A percentile compares a stretch with the other conserved stretches of the same genome.
phyloP scores from a whole-genome alignment of 192 early-diverging fungal species.

The Rhizophlyctis rosea region DNA sequence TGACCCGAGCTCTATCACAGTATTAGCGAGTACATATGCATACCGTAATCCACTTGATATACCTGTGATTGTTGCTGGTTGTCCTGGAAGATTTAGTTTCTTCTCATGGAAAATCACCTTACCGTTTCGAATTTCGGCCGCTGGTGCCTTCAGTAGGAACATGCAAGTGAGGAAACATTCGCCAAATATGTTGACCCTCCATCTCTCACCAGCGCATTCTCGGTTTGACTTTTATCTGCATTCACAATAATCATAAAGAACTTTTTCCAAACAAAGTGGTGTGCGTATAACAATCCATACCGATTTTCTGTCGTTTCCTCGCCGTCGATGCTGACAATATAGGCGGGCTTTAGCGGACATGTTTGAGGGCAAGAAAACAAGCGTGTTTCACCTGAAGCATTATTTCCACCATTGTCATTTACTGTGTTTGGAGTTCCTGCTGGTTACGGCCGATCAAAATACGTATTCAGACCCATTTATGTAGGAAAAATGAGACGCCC shows the following conservation, averaged over 20 bases:
- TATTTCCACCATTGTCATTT: too few species aligned
- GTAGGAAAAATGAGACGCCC: too few species aligned
- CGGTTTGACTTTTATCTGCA: not conserved
- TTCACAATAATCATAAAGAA: not conserved
- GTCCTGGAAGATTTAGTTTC: conserved; percentile 13
- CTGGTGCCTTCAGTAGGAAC: not conserved
- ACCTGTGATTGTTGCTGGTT: conserved; percentile 9
- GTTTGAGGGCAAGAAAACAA: too few species aligned
- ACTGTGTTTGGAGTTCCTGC: too few species aligned
- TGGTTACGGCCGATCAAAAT: too few species aligned
- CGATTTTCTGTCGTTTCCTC: not conserved
- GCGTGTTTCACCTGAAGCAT: too few species aligned
- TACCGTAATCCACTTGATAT: not conserved
- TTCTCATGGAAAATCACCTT: conserved; percentile 15
- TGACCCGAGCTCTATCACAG: conserved; percentile 5
- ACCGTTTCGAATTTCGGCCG: not conserved
- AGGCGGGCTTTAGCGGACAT: too few species aligned
- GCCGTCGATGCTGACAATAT: not conserved
- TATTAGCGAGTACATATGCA: not conserved
- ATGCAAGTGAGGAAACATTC: too few species aligned
- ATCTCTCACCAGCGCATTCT: not conserved
- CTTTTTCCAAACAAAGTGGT: too few species aligned
- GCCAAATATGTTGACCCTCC: not conserved
- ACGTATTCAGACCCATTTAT: too few species aligned
- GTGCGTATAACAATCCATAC: too few species aligned